Evolutionary conservation across 2,329 filamentous ascomycete species (phyloP), one percentile per base, ranked within the genome.

Genomic region (Clarireedia hainanense): DNA sequence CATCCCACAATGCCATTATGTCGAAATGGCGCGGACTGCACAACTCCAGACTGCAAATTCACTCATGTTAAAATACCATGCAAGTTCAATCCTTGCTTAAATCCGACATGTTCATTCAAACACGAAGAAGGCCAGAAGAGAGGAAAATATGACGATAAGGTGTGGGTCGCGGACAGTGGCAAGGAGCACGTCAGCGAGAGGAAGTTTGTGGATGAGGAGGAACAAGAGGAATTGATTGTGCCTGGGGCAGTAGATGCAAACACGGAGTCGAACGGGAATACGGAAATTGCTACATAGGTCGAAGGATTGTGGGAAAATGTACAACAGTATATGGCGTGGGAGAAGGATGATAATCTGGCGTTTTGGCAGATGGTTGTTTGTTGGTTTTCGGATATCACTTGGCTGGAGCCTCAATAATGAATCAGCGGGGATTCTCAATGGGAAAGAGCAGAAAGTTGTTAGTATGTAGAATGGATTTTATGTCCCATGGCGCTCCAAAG

Each of bases 81-180:
- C 84, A 91, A 85, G 69, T 97, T 88, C 74, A 91, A 85, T 64
- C 94, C 92, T 0, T 99, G 94, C 73, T 81, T 90, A 61, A 96
- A 96, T 74, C 81, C 86, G n/a, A 80, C 76, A 64, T 99, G 94
- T 71, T 79, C 85, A 4, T 97, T 90, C 75, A 91, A 91, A 72
- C 94, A 99, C 71, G 87, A 85, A 42, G 90, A 95, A 54, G 94
- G 92, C 12, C 94, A 99, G 68, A 80, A 81, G 75, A 84, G 89
- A 64, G 90, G 88, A 50, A 83, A 81, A 14, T 92, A 91, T 72
- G 81, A 85, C 59, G 89, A 95, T 71, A 96, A 95, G 74, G 89
- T 95, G 27, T 97, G 92, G 92, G 91, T 85, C 17, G 81, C 89
- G 3, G 74, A 72, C 23, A 67, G 71, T 39, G 64, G 71, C 27